These are phyloP conservation scores for Mycena belliarum DNA, from an alignment of 768 basidiomycete genomes.

Conservation along the genomic window DNA sequence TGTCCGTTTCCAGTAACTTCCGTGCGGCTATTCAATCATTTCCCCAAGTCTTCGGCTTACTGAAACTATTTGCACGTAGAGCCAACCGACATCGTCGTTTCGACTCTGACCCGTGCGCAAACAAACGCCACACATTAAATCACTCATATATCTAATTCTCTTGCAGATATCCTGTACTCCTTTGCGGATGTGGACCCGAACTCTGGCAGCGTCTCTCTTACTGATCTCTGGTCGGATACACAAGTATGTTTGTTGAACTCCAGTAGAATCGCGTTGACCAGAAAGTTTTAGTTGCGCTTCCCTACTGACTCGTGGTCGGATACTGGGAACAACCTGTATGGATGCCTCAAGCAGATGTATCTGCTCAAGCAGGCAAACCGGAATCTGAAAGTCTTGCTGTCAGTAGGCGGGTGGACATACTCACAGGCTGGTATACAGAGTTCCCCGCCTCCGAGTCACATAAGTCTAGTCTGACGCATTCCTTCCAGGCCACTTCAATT, in stretches of 20 bases:
- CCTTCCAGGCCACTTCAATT: slow-evolving; percentile 58
- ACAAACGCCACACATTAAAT: neutral
- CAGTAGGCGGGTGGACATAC: slow-evolving; percentile 69
- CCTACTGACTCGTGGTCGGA: slow-evolving; percentile 75
- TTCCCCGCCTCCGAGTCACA: neutral
- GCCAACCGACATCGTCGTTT: slow-evolving; percentile 61
- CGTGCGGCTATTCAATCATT: slow-evolving; percentile 34
- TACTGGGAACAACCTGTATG: slow-evolving; percentile 76
- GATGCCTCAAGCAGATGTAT: slow-evolving; percentile 74
- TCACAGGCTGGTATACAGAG: slow-evolving; percentile 50
- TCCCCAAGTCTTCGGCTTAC: neutral
- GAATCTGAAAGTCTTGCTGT: slow-evolving; percentile 52
- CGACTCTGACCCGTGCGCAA: slow-evolving; percentile 60
- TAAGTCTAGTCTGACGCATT: neutral
- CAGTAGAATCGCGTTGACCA: neutral
- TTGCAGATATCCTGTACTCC: slow-evolving; percentile 64
- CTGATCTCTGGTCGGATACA: slow-evolving; percentile 75
- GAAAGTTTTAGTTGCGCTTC: slow-evolving; percentile 60
- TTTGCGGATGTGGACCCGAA: slow-evolving; percentile 72
- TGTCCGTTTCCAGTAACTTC: slow-evolving; percentile 40
- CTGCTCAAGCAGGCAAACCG: slow-evolving; percentile 63
- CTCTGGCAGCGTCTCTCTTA: slow-evolving; percentile 63
- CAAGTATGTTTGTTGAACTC: slow-evolving; percentile 40
- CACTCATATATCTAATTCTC: neutral
- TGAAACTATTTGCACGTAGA: slow-evolving; percentile 40